Percentiles rank a stretch among this genome's conserved stretches.
Conservation (phyloP, 2,329 filamentous ascomycete genomes). For the Claviceps africana region DNA sequence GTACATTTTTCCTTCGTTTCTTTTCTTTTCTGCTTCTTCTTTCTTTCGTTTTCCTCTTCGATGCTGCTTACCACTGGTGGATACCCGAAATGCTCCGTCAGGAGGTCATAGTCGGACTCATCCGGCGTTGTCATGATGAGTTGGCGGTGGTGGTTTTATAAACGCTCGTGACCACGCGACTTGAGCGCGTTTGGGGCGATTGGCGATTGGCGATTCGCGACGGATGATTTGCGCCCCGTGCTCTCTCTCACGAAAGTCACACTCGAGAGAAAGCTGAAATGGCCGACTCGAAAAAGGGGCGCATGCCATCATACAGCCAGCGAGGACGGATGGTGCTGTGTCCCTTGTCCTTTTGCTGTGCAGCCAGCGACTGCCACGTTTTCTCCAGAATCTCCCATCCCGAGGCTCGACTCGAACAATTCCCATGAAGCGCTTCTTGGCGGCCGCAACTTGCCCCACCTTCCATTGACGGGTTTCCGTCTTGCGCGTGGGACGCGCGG, state of each 20-base stretch:
- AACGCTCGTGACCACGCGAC: conserved; percentile 10
- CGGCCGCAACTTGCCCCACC: background rate
- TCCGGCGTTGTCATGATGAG: conserved; percentile 19
- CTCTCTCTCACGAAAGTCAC: background rate
- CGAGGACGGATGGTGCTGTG: background rate
- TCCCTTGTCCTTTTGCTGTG: background rate
- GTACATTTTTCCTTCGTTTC: background rate
- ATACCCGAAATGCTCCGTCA: conserved; percentile 93
- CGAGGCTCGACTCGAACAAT: background rate
- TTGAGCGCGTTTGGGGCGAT: conserved; percentile 6
- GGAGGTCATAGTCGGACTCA: conserved; percentile 47
- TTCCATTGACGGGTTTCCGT: background rate
- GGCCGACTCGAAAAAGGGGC: background rate
- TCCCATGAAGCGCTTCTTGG: too few species aligned
- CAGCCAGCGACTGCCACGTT: background rate
- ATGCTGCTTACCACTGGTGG: conserved; percentile 62
- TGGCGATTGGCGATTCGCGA: too few species aligned
- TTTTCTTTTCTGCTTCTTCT: too few species aligned
- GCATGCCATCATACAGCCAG: background rate
- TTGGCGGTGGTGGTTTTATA: background rate
- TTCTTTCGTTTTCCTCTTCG: too few species aligned
- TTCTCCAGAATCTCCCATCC: background rate
- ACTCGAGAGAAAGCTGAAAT: background rate
- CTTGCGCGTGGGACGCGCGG: too few species aligned
- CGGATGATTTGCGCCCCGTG: too few species aligned